Evolutionary conservation across 805 yeast genomes (phyloP).

Genomic region (Starmerella apicola): DNA sequence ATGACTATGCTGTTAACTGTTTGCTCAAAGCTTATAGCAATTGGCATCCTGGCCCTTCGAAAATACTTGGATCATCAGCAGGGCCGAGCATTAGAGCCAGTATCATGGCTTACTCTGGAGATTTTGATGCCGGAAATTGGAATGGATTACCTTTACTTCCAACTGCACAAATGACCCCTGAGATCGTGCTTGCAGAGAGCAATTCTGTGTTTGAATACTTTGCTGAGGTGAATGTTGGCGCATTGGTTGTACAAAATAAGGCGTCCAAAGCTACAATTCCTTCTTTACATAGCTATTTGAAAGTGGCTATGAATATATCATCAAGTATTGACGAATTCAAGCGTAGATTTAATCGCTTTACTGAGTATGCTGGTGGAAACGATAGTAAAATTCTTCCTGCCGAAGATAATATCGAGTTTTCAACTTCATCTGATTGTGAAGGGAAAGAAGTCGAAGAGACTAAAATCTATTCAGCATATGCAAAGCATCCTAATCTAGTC

Average conservation of each 20-base stretch:
- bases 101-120: slow-evolving; percentile 15
- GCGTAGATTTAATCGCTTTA: slow-evolving; percentile 27
- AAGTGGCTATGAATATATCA: slow-evolving; percentile 33
- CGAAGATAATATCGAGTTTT: neutral
- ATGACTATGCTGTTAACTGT: slow-evolving; percentile 23
- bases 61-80: slow-evolving; percentile 21
- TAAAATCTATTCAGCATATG: neutral
- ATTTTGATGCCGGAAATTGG: neutral
- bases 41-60: slow-evolving; percentile 23
- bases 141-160: slow-evolving; percentile 60
- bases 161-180: slow-evolving; percentile 31
- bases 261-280: slow-evolving; percentile 28
- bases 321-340: slow-evolving; percentile 28
- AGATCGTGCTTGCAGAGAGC: slow-evolving; percentile 53
- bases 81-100: slow-evolving; percentile 24
- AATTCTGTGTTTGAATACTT: slow-evolving; percentile 60
- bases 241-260: slow-evolving; percentile 31
- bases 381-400: neutral
- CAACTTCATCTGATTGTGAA: neutral
- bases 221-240: slow-evolving; percentile 33
- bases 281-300: slow-evolving; percentile 33
- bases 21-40: slow-evolving; percentile 27
- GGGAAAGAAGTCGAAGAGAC: no score
- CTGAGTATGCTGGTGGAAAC: slow-evolving; percentile 5
- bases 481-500: slow-evolving; percentile 1